Conservation (phyloP, 2,329 filamentous ascomycete species). For the Diaporthe ampelina region DNA sequence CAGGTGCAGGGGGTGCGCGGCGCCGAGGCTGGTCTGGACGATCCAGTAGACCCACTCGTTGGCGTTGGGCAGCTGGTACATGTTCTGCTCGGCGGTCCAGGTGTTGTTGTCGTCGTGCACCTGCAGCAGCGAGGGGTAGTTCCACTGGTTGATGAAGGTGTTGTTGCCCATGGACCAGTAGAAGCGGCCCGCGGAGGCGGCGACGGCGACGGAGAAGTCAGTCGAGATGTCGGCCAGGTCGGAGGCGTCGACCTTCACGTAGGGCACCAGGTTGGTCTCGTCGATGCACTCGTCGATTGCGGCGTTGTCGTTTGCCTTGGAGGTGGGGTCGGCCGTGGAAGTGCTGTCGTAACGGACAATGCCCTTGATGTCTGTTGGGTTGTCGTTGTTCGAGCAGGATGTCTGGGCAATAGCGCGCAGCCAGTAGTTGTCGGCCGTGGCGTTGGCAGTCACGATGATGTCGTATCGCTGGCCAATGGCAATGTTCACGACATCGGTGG, state of each 20-base stretch:
- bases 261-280: slow-evolving; percentile 48
- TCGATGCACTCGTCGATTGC: slow-evolving; percentile 55
- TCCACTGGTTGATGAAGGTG: slow-evolving; percentile 61
- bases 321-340: slow-evolving; percentile 41
- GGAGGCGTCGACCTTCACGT: slow-evolving; percentile 47
- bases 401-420: slow-evolving; percentile 60
- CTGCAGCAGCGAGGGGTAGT: slow-evolving; percentile 58
- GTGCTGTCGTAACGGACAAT: slow-evolving; percentile 60
- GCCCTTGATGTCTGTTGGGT: slow-evolving; percentile 60
- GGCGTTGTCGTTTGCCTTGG: slow-evolving; percentile 22
- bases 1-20: slow-evolving; percentile 58
- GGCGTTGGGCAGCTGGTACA: slow-evolving; percentile 47
- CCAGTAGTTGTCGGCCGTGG: slow-evolving; percentile 57
- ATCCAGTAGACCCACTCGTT: slow-evolving; percentile 53
- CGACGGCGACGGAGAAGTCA: slow-evolving; percentile 52
- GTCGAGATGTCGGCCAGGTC: slow-evolving; percentile 52
- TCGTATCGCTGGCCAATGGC: slow-evolving; percentile 65
- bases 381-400: slow-evolving; percentile 57
- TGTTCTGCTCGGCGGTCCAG: slow-evolving; percentile 49
- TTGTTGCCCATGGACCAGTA: slow-evolving; percentile 64
- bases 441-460: slow-evolving; percentile 57
- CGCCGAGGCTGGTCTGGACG: slow-evolving; percentile 48
- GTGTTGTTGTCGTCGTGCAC: slow-evolving; percentile 46
- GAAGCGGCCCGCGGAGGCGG: slow-evolving; percentile 54
- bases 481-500: slow-evolving; percentile 60